Evolutionary conservation across 495 filamentous ascomycete species (phyloP).

Genomic region (Usnea hakonensis): DNA sequence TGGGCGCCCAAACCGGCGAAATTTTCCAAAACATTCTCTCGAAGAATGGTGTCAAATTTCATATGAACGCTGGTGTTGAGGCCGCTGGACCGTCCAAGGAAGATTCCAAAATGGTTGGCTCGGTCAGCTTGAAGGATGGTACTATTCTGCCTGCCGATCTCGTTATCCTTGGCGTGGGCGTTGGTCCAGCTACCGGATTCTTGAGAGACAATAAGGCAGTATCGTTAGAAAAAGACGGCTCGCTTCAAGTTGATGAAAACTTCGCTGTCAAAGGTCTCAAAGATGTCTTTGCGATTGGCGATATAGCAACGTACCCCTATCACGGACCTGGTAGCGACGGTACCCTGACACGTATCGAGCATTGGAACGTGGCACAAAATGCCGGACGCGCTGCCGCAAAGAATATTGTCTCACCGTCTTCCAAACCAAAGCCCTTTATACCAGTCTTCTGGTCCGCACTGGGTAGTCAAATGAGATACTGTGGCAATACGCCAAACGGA

Average conservation of each 20-base stretch:
- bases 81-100: constrained; percentile 63
- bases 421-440: constrained; percentile 64
- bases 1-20: constrained; percentile 73
- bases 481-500: constrained; percentile 70
- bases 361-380: constrained; percentile 98
- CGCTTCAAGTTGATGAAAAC: constrained; percentile 64
- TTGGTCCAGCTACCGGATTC: constrained; percentile 78
- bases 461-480: constrained; percentile 82
- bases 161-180: constrained; percentile 84
- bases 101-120: constrained; percentile 62
- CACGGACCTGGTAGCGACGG: constrained; percentile 77
- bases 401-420: constrained; percentile 57
- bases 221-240: constrained; percentile 69
- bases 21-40: constrained; percentile 72
- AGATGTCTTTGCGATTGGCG: constrained; percentile 87
- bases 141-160: constrained; percentile 78
- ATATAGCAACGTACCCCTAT: constrained; percentile 94
- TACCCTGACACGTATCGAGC: constrained; percentile 69
- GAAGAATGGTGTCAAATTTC: constrained; percentile 80
- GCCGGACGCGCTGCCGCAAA: constrained; percentile 68
- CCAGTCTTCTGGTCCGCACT: constrained; percentile 96
- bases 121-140: constrained; percentile 79
- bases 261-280: constrained; percentile 66
- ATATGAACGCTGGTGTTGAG: constrained; percentile 69
- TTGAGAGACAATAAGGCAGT: constrained; percentile 63